Conservation (phyloP, 169 alveolate genomes). For the Amoebophrya sp. region DNA sequence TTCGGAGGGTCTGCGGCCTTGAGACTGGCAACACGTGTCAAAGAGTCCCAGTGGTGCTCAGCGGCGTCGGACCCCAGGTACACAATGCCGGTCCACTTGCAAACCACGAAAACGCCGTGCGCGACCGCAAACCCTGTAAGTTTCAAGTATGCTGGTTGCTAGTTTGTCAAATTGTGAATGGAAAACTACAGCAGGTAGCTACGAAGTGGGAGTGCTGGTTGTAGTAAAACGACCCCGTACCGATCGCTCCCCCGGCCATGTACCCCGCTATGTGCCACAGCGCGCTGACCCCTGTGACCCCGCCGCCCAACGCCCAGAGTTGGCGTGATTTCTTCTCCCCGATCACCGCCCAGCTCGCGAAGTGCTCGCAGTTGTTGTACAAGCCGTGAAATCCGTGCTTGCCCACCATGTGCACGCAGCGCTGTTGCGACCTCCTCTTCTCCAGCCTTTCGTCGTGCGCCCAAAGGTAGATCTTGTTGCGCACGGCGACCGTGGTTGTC, state of each 20-base stretch:
- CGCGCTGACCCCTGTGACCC: neutral
- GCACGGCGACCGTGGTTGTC: too few species aligned
- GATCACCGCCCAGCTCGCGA: neutral
- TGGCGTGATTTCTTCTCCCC: neutral
- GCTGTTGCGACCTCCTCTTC: neutral
- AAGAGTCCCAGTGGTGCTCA: neutral
- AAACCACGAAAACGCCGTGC: neutral
- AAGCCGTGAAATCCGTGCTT: neutral
- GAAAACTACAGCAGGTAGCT: too few species aligned
- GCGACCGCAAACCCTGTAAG: neutral
- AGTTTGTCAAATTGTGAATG: too few species aligned
- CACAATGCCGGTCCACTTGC: neutral
- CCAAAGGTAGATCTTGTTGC: neutral
- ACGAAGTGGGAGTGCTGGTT: too few species aligned
- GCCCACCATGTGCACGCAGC: neutral
- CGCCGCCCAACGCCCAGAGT: neutral
- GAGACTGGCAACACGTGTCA: neutral
- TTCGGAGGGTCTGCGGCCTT: neutral
- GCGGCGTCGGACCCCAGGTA: neutral
- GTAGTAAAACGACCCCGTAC: too few species aligned
- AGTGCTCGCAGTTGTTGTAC: constrained; percentile 1
- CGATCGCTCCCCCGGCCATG: neutral
- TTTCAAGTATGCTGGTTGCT: too few species aligned
- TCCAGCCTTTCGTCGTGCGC: neutral
- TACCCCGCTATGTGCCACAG: neutral